Evolutionary conservation across 441 rosid genomes (phyloP), one percentile per base, ranked within the genome.

Genomic region (Brassica balearica): DNA sequence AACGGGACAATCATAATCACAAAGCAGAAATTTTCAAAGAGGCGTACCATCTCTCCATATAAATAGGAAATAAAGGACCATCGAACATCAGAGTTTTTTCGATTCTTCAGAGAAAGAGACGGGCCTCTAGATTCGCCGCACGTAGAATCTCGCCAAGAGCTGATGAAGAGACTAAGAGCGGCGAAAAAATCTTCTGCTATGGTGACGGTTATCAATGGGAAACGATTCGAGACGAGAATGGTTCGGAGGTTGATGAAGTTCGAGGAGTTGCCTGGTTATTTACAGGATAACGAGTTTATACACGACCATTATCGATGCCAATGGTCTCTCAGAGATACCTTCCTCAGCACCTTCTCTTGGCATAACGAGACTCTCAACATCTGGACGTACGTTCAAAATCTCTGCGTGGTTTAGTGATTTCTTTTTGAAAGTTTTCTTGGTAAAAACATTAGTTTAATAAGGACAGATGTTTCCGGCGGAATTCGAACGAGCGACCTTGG

Each of bases 351-450:
- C 20, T 92, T 95, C 82, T 84, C 89, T 2, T 87, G 87, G 93
- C 98, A 92, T 85, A 95, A 95, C 87, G 98, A 95, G 78, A 92
- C 97, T 65, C 87, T 95, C 38, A 92, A 95, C 43, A 85, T 95
- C 48, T 92, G 97, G 97, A 91, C 97, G 96, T 95, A 82, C 68
- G 95, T 88, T 48, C 56, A 48, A 48, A 48, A 20, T 34, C 12
- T 68, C 15, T 32, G 3, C 17, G 68, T 20, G 14, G 25, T 1
- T 38, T 25, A 23, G 9, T 3, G 22, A n/a, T 48, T 48, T 48
- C 3, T 48, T 8, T 48, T 48, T 48, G 11, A n/a, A 41, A 8
- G 1, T 43, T 43, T 43, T 43, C 14, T 43, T 43, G 51, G 51
- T 43, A 43, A 43, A 43, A 43, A 11, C n/a, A 41, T 43, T 3